Percentiles rank a stretch among this genome's conserved stretches.
These are phyloP conservation scores for Volvariella surrecta DNA, from an alignment of 1,284 basidiomycete species.

Conservation along the genomic window DNA sequence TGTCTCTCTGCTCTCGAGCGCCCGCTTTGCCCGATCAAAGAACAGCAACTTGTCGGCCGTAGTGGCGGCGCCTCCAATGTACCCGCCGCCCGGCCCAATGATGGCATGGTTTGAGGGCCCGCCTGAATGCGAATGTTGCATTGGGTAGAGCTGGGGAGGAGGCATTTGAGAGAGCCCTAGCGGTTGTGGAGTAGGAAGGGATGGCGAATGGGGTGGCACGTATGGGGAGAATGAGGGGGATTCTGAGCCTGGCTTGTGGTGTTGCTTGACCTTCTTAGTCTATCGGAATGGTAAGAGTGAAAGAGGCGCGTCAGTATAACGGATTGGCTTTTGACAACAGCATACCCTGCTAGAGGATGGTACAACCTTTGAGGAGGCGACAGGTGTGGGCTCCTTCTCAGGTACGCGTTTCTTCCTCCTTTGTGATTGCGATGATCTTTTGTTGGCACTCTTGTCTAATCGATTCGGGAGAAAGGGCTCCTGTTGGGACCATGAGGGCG, in stretches of 20 bases:
- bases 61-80: conserved; percentile 20
- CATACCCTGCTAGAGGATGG: too few species aligned
- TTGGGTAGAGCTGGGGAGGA: conserved; percentile 16
- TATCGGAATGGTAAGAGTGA: conserved; percentile 11
- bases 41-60: conserved; percentile 86
- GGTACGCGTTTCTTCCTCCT: conserved; percentile 47
- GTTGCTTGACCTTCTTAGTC: conserved; percentile 52
- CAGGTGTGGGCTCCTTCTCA: conserved; percentile 55
- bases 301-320: too few species aligned
- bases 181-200: conserved; percentile 21
- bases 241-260: conserved; percentile 47
- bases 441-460: conserved; percentile 30
- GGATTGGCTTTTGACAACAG: too few species aligned
- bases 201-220: conserved; percentile 33
- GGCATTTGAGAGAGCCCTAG: conserved; percentile 13
- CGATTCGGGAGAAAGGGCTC: conserved; percentile 26
- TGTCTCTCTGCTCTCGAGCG: conserved; percentile 75
- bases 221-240: conserved; percentile 52
- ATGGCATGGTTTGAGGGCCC: conserved; percentile 10
- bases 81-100: too few species aligned
- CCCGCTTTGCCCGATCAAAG: conserved; percentile 88
- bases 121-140: conserved; percentile 19
- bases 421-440: conserved; percentile 30
- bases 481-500: conserved; percentile 27
- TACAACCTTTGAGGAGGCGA: conserved; percentile 34